phyloP scores from a whole-genome alignment of 1,139 yeast genomes.

The Suhomyces kunorum region DNA sequence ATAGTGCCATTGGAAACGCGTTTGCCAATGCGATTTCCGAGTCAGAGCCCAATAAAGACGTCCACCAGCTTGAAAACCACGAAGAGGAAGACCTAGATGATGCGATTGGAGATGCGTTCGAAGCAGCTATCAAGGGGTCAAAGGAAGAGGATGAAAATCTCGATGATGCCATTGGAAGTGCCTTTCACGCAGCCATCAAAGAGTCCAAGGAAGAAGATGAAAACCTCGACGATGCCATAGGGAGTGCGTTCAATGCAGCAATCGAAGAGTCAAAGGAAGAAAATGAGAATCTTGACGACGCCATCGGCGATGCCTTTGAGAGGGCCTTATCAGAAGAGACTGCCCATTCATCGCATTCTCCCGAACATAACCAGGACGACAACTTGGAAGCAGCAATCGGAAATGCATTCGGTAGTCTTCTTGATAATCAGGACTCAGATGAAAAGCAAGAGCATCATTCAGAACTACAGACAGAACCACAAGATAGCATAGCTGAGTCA shows the following conservation, averaged over 20 bases:
- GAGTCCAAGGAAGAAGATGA: not conserved
- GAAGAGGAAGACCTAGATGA: not conserved
- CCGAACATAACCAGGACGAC: not conserved
- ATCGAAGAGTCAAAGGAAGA: constrained; percentile 12
- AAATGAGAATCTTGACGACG: constrained; percentile 17
- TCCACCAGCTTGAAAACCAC: too few relatives aligned
- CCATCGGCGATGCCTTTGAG: constrained; percentile 18
- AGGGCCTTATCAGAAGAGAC: constrained; percentile 2
- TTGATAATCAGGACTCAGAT: not conserved
- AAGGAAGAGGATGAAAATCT: constrained; percentile 16
- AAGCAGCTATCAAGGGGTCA: constrained; percentile 10
- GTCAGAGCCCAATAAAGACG: not conserved
- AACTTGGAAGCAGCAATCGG: not conserved
- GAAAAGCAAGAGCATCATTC: not conserved
- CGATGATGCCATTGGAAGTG: constrained; percentile 11
- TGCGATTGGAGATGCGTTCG: constrained; percentile 15
- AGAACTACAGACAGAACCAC: not conserved
- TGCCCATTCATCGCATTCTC: not conserved
- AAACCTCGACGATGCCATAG: constrained; percentile 17
- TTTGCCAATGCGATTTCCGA: constrained; percentile 14
- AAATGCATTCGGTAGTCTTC: not conserved
- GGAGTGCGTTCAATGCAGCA: constrained; percentile 15
- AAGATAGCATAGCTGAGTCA: too few relatives aligned
- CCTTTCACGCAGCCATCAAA: not conserved
- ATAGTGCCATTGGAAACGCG: constrained; percentile 34